phyloP scores from a whole-genome alignment of 345 rosid genomes.

The Sonneratia alba region DNA sequence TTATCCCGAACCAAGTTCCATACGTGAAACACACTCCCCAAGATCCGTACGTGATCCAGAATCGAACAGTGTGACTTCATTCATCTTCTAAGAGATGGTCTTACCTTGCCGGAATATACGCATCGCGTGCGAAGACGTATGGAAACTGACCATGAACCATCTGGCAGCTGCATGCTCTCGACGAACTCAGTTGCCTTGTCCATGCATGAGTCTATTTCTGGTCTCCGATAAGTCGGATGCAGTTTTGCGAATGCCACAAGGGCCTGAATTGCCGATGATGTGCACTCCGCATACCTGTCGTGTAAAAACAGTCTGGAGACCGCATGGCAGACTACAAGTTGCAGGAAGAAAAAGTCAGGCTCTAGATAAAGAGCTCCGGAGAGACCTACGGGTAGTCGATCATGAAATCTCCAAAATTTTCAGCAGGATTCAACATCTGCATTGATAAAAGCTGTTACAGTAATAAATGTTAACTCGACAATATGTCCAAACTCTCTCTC shows the following conservation, averaged over 20 bases:
- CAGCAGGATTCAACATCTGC: constrained; percentile 65
- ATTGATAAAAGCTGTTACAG: neutral
- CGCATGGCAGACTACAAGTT: neutral
- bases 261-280: constrained; percentile 62
- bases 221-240: constrained; percentile 24
- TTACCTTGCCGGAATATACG: neutral
- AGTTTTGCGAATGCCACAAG: constrained; percentile 25
- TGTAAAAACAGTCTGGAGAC: neutral
- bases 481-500: neutral
- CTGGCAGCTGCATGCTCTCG: constrained; percentile 34
- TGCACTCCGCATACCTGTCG: constrained; percentile 67
- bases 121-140: neutral
- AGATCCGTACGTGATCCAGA: constrained; percentile 45
- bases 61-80: neutral
- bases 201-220: constrained; percentile 33
- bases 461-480: neutral
- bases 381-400: constrained; percentile 59
- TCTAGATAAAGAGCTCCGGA: neutral
- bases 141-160: constrained; percentile 57
- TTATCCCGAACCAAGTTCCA: constrained; percentile 77
- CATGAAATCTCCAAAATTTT: constrained; percentile 52
- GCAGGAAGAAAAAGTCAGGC: neutral
- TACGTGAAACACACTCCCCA: constrained; percentile 82
- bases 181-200: constrained; percentile 40
- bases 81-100: neutral